These are phyloP conservation scores for Lentithecium fluviatile DNA, from an alignment of 495 filamentous ascomycete species.

Conservation along the genomic window DNA sequence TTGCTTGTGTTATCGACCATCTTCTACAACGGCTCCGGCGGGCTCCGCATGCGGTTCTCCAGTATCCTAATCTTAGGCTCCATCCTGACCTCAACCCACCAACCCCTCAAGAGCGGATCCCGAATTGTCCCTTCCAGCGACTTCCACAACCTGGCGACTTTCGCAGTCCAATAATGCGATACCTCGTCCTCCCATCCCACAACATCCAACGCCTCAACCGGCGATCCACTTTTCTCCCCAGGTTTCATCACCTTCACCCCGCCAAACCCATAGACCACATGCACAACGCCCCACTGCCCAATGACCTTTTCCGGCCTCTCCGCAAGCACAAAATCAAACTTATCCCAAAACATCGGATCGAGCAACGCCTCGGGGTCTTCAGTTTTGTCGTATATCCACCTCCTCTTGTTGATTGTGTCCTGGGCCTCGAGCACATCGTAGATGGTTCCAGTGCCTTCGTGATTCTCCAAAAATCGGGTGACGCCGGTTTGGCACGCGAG, in stretches of 20 bases:
- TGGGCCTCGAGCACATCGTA: slow-evolving; percentile 28
- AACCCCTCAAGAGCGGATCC: slow-evolving; percentile 27
- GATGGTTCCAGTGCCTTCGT: slow-evolving; percentile 45
- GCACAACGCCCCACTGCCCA: slow-evolving; percentile 70
- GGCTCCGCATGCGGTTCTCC: not conserved
- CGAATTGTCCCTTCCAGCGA: slow-evolving; percentile 18
- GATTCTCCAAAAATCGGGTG: slow-evolving; percentile 67
- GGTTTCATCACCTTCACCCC: slow-evolving; percentile 65
- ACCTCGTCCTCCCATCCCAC: slow-evolving; percentile 31
- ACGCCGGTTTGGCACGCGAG: slow-evolving; percentile 91
- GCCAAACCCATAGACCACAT: slow-evolving; percentile 66
- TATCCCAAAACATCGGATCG: slow-evolving; percentile 69
- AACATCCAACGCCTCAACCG: slow-evolving; percentile 2
- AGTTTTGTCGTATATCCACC: slow-evolving; percentile 65
- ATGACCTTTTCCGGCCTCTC: slow-evolving; percentile 61
- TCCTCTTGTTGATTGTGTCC: slow-evolving; percentile 14
- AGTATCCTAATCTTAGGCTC: slow-evolving; percentile 52
- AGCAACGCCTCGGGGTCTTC: slow-evolving; percentile 57
- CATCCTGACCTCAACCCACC: slow-evolving; percentile 55
- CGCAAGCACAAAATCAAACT: slow-evolving; percentile 77
- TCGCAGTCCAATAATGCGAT: slow-evolving; percentile 49
- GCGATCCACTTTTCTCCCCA: slow-evolving; percentile 37
- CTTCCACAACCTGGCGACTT: slow-evolving; percentile 44
- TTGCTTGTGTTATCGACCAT: not conserved
- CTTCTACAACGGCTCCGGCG: not conserved